Conservation (phyloP, 768 basidiomycete genomes). For the Tephrocybe sp. region DNA sequence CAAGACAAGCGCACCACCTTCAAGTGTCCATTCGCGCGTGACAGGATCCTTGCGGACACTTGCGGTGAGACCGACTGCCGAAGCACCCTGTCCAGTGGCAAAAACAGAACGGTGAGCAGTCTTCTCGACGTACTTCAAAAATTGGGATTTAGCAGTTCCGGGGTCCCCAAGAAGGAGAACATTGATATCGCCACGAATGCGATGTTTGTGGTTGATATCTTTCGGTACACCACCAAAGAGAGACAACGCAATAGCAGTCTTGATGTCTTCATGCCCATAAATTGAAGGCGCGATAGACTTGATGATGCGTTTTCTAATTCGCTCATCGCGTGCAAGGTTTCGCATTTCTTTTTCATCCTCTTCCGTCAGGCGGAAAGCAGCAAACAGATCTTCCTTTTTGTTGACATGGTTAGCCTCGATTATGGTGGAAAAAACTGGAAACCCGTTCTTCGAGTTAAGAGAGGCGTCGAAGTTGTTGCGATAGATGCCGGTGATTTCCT, state of each 20-base stretch:
- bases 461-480: slow-evolving; percentile 99
- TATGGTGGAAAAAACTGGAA: slow-evolving; percentile 98
- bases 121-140: slow-evolving; percentile 98
- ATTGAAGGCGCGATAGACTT: slow-evolving; percentile 99
- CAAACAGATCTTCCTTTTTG: slow-evolving; percentile 98
- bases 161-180: slow-evolving; percentile 95
- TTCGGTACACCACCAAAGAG: slow-evolving; percentile 94
- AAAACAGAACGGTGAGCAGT: slow-evolving; percentile 97
- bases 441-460: slow-evolving; percentile 97
- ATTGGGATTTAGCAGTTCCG: slow-evolving; percentile 98
- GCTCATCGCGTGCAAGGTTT: slow-evolving; percentile 81
- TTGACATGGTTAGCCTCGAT: slow-evolving; percentile 98
- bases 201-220: slow-evolving; percentile 94
- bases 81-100: slow-evolving; percentile 97
- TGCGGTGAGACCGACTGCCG: slow-evolving; percentile 96
- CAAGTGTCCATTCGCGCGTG: slow-evolving; percentile 97
- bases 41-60: slow-evolving; percentile 98
- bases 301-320: slow-evolving; percentile 95
- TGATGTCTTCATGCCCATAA: slow-evolving; percentile 99
- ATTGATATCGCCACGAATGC: slow-evolving; percentile 97
- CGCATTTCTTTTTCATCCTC: slow-evolving; percentile 96
- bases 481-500: slow-evolving; percentile 98
- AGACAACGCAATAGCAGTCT: slow-evolving; percentile 93
- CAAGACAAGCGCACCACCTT: slow-evolving; percentile 96
- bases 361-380: slow-evolving; percentile 96